phyloP scores from a whole-genome alignment of 495 filamentous ascomycete species.

The Clavariopsis aquatica region DNA sequence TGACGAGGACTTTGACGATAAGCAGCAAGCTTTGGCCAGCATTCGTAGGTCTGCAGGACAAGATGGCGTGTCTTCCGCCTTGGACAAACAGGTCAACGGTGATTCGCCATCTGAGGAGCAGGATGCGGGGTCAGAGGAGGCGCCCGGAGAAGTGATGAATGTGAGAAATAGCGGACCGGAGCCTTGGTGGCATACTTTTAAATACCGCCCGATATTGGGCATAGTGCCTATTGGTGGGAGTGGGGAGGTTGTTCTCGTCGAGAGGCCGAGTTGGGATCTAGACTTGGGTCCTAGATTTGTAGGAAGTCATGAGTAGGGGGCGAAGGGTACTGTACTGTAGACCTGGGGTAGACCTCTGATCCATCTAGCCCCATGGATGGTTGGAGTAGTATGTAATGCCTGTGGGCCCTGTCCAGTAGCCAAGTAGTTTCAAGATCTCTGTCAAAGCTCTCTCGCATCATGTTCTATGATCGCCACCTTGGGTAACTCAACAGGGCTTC shows the following conservation, averaged over 20 bases:
- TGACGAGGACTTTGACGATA: conserved; percentile 26
- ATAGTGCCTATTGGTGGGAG: conserved; percentile 66
- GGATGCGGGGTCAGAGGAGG: conserved; percentile 18
- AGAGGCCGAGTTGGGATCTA: conserved; percentile 82
- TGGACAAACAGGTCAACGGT: conserved; percentile 5
- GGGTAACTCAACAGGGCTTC: conserved; percentile 6
- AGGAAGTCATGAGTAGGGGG: conserved; percentile 33
- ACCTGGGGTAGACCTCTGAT: neutral
- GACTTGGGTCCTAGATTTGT: conserved; percentile 70
- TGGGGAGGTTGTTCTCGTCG: conserved; percentile 77
- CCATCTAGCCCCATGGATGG: neutral
- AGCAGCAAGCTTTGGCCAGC: conserved; percentile 11
- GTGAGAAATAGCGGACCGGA: conserved; percentile 32
- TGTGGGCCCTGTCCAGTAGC: neutral
- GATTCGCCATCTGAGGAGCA: conserved; percentile 39
- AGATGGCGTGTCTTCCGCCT: conserved; percentile 6
- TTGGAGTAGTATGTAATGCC: neutral
- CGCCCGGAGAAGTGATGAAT: conserved; percentile 32
- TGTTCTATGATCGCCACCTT: conserved; percentile 1
- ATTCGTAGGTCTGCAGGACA: conserved; percentile 19
- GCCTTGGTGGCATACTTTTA: conserved; percentile 76
- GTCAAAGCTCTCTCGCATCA: conserved; percentile 4
- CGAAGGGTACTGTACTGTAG: neutral
- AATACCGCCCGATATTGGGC: conserved; percentile 88
- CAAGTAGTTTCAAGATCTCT: conserved; percentile 10